phyloP scores from a whole-genome alignment of 805 yeast species.

The Isabelozyma gotoi region DNA sequence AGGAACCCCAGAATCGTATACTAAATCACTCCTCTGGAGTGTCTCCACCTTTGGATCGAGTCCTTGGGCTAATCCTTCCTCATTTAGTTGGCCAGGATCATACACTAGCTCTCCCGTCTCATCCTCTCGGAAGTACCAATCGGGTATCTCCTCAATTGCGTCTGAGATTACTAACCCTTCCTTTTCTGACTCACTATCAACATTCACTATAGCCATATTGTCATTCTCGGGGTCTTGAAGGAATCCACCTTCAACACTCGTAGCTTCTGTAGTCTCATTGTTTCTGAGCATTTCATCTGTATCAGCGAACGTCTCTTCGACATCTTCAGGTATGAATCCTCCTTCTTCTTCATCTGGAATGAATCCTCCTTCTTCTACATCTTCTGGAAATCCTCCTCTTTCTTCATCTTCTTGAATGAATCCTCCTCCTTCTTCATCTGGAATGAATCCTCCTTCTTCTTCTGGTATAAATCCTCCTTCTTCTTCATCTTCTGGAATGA shows the following conservation, averaged over 20 bases:
- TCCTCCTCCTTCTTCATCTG: slow-evolving; percentile 7
- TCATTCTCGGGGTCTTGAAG: too few relatives aligned
- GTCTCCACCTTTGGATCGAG: too few relatives aligned
- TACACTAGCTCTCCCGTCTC: slow-evolving; percentile 21
- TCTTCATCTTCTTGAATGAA: slow-evolving; percentile 1
- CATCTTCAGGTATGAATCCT: not conserved
- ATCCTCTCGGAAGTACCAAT: slow-evolving; percentile 12
- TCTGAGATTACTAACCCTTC: too few relatives aligned
- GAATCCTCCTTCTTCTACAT: slow-evolving; percentile 1
- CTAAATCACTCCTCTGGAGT: too few relatives aligned
- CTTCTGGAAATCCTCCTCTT: slow-evolving; percentile 5
- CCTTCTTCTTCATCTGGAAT: slow-evolving; percentile 1
- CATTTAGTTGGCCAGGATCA: slow-evolving; percentile 12
- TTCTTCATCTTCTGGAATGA: slow-evolving; percentile 3
- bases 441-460: slow-evolving; percentile 13
- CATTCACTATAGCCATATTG: too few relatives aligned
- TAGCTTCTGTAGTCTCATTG: too few relatives aligned
- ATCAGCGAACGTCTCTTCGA: not conserved
- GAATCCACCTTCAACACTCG: too few relatives aligned
- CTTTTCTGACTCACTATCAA: not conserved
- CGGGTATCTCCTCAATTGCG: slow-evolving; percentile 14
- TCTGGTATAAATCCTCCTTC: slow-evolving; percentile 6
- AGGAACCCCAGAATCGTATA: too few relatives aligned
- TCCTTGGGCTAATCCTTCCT: too few relatives aligned
- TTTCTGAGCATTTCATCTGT: not conserved